Conservation (phyloP, 768 basidiomycete species). For the Hericium coralloides region DNA sequence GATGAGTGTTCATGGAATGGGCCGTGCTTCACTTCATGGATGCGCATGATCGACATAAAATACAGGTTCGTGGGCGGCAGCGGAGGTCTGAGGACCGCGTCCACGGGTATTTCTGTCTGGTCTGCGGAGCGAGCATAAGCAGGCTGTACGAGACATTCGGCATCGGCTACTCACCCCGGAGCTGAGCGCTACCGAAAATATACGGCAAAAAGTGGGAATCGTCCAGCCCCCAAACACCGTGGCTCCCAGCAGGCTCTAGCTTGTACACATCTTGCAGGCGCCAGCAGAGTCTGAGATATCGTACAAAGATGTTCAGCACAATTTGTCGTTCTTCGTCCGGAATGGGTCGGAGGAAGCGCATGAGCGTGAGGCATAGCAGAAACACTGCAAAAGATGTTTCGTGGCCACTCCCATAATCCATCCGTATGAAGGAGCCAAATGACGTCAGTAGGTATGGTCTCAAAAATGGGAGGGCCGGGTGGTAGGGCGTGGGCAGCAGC, state of each 20-base stretch:
- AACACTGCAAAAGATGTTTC: slow-evolving; percentile 84
- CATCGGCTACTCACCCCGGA: slow-evolving; percentile 49
- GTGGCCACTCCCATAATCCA: slow-evolving; percentile 97
- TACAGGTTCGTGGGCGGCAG: slow-evolving; percentile 69
- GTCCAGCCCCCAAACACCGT: slow-evolving; percentile 97
- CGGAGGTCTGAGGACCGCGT: slow-evolving; percentile 48
- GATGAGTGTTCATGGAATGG: slow-evolving; percentile 93
- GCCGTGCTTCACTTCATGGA: slow-evolving; percentile 73
- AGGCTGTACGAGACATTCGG: background rate
- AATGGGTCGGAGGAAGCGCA: slow-evolving; percentile 52
- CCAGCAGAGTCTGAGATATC: slow-evolving; percentile 80
- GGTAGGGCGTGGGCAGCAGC: slow-evolving; percentile 39
- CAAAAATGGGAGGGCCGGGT: slow-evolving; percentile 47
- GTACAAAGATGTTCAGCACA: slow-evolving; percentile 55
- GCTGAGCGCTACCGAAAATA: slow-evolving; percentile 84
- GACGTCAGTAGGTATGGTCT: slow-evolving; percentile 73
- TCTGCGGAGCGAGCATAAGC: slow-evolving; percentile 29
- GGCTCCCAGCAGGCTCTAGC: slow-evolving; percentile 93
- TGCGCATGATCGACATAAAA: slow-evolving; percentile 68
- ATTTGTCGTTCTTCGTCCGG: slow-evolving; percentile 53
- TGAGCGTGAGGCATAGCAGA: slow-evolving; percentile 60
- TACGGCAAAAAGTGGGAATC: slow-evolving; percentile 88
- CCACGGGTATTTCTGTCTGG: slow-evolving; percentile 55
- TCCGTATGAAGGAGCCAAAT: slow-evolving; percentile 83
- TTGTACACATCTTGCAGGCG: slow-evolving; percentile 80